Base-by-base conservation (phyloP, 2,329 filamentous ascomycete species). In the Raffaelea albimanens region DNA sequence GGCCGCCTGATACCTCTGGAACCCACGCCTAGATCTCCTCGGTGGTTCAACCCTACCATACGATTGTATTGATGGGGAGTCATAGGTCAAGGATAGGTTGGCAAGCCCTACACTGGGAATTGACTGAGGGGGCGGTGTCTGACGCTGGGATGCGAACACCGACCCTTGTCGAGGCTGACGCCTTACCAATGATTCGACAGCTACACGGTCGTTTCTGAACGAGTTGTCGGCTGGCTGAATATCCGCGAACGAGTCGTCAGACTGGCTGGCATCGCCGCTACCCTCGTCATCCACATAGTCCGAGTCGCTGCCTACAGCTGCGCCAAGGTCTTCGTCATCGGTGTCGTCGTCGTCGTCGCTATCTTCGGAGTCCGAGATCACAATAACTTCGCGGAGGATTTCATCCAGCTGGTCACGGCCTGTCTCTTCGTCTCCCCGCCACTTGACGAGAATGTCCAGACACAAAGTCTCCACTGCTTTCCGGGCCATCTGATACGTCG, bases 341-440 rank as follows among this genome's bases (percentile, higher is more conserved):
- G 59, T 60, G 4, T 68, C 66, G 16, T 65, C 62, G 5, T 64
- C 66, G 9, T 60, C 64, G 4, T 66, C 66, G 3, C 69, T 70
- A 38, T 67, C 71, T 57, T 79, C 75, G 5, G 71, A 71, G 55
- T 80, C 76, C n/a, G 77, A 79, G 40, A 84, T 81, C 56, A 83
- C 74, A 46, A 83, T 76, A 11, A 83, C 77, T 61, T 84, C 80
- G 44, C 77, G 71, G 31, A 83, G 66, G 49, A 83, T 82, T 58
- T 83, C 79, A 50, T 83, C 80, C 16, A 83, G 69, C 59, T 83
- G 77, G 56, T 84, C 80, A 43, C 80, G 75, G 22, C 80, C 80
- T 18, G 75, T 83, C 59, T 84, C 80, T 60, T 84, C 80, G 55
- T 84, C 80, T 47, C 80, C 80, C 66, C 80, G 79, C 80, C 80